Evolutionary conservation across 768 basidiomycete species (phyloP), one percentile per base, ranked within the genome.

Genomic region (Psilocybe azurescens): DNA sequence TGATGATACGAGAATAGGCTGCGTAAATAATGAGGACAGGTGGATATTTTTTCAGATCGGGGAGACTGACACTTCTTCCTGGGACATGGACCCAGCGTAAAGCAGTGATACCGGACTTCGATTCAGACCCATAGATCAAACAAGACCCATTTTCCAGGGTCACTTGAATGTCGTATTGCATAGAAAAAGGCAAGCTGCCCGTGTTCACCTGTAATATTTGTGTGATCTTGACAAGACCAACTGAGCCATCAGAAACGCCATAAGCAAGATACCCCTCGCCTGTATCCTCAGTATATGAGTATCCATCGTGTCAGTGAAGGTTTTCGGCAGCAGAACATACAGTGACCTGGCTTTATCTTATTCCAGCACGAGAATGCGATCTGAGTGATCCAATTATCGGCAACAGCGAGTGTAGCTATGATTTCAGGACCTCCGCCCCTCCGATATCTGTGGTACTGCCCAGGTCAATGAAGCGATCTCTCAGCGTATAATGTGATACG

Each of bases 311-410:
- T 20, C 5, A 18, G 18, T 14, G 8, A 52, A 53, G 33, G 29
- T 14, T 2, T 20, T 32, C 6, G 10, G 3, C 24, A 16, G 5
- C 28, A 24, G 24, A 24, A 41, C 61, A 13, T 64, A 89, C 91
- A 81, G 58, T 72, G 74, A 52, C 78, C 78, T 5, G 69, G 67
- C 29, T 24, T 13, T 11, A 55, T 28, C 20, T n/a, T 44, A 8
- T 63, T 70, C 90, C 90, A 93, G 13, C 78, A 69, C 4, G 89
- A 84, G 76, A 88, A 86, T 0, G 86, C 79, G 14, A 89, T 67
- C 63, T 86, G 81, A 3, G 83, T 87, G 9, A 93, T 75, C 91
- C 91, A 93, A 50, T 78, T 78, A 28, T 89, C 78, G 33, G 81
- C 70, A 11, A 90, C 76, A 3, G 72, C 63, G 16, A 86, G 60